phyloP scores from a whole-genome alignment of 768 basidiomycete genomes.

The Suillus ampliporus region DNA sequence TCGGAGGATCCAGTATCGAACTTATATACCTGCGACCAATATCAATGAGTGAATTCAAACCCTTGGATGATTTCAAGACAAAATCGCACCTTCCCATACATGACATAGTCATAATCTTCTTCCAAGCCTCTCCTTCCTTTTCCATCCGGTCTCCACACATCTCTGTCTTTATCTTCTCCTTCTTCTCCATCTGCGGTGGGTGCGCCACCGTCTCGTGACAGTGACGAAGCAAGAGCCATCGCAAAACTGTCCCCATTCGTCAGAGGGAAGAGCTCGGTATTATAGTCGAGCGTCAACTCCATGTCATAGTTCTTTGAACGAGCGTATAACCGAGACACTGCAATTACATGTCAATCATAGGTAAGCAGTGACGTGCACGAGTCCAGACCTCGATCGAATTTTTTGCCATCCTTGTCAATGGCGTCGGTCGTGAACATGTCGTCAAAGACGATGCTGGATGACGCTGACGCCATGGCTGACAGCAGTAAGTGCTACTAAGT shows the following conservation, averaged over 20 bases:
- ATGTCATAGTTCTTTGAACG: slow-evolving; percentile 91
- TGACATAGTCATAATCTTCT: slow-evolving; percentile 94
- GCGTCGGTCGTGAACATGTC: slow-evolving; percentile 88
- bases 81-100: slow-evolving; percentile 88
- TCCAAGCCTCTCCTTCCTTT: slow-evolving; percentile 83
- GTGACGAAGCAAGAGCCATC: slow-evolving; percentile 82
- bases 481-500: too few relatives aligned
- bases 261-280: slow-evolving; percentile 87
- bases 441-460: slow-evolving; percentile 74
- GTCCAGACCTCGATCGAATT: slow-evolving; percentile 88
- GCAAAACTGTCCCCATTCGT: slow-evolving; percentile 72
- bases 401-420: slow-evolving; percentile 92
- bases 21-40: not conserved
- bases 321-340: slow-evolving; percentile 90
- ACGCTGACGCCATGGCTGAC: slow-evolving; percentile 48
- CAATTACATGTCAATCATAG: slow-evolving; percentile 8
- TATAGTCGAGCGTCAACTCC: slow-evolving; percentile 94
- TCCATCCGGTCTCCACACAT: slow-evolving; percentile 85
- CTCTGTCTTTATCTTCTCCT: slow-evolving; percentile 65
- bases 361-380: slow-evolving; percentile 8
- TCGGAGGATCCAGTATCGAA: not conserved
- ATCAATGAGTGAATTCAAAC: slow-evolving; percentile 9
- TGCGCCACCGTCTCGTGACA: slow-evolving; percentile 57
- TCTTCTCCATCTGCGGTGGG: slow-evolving; percentile 53
- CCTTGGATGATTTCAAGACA: slow-evolving; percentile 2